phyloP scores from a whole-genome alignment of 202 grass and related monocot species.

The Carex arenaria region DNA sequence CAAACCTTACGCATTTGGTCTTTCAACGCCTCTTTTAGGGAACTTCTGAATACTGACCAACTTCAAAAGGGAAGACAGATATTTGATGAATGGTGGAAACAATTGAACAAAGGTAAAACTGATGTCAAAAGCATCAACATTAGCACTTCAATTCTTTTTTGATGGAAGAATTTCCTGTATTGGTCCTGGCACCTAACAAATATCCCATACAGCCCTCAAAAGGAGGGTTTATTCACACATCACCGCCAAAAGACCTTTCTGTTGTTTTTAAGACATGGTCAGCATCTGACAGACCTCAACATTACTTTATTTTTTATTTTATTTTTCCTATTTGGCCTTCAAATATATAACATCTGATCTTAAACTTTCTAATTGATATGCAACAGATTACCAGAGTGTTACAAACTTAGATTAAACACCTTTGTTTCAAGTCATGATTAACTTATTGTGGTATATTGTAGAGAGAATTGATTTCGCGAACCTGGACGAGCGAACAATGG shows the following conservation, averaged over 20 bases:
- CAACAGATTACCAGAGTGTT: not conserved
- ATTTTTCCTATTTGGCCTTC: not conserved
- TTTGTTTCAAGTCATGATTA: not conserved
- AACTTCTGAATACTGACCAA: conserved; percentile 87
- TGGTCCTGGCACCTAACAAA: not conserved
- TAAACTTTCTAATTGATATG: not conserved
- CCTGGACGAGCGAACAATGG: conserved; percentile 85
- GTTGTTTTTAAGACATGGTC: not conserved
- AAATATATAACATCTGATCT: not conserved
- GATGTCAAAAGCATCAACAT: not conserved
- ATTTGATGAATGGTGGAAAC: conserved; percentile 91
- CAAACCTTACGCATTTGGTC: conserved; percentile 96
- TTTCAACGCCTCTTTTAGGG: conserved; percentile 85
- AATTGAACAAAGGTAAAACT: conserved; percentile 75
- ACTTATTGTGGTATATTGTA: conserved; percentile 13
- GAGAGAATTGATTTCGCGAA: conserved; percentile 90
- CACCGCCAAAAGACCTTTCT: not conserved
- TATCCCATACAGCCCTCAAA: not conserved
- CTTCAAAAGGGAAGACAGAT: conserved; percentile 99
- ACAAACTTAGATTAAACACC: not conserved
- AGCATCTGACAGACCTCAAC: not conserved
- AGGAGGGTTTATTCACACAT: not conserved
- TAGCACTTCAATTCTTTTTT: not conserved
- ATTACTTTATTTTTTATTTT: not conserved
- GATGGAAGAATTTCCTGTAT: not conserved